Evolutionary conservation across 495 filamentous ascomycete species (phyloP).

Genomic region (Cercophora scortea): DNA sequence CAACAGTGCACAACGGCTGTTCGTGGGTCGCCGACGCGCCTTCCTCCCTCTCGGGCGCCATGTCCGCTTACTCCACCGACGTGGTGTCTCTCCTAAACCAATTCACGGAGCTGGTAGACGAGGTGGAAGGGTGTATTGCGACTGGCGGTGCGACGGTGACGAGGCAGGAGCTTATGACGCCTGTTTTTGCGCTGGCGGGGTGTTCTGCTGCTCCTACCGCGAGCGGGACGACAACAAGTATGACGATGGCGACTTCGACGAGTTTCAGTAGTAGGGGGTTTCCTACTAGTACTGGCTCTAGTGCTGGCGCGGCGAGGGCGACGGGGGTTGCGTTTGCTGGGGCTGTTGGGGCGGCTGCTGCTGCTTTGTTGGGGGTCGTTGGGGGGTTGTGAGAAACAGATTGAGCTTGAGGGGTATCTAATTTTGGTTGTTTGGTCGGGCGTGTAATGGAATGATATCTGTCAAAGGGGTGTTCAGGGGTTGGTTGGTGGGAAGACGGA

Average conservation of each 20-base stretch:
- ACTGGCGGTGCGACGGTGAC: neutral
- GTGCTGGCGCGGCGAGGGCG: neutral
- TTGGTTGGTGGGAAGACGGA: no score
- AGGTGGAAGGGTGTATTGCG: neutral
- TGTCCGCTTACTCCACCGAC: neutral
- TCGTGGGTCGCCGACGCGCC: conserved; percentile 1
- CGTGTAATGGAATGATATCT: no score
- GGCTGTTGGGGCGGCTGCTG: neutral
- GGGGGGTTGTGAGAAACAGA: neutral
- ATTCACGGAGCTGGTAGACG: neutral
- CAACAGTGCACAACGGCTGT: neutral
- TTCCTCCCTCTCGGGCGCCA: neutral
- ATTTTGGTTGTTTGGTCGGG: no score
- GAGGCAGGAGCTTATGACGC: neutral
- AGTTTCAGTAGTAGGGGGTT: neutral
- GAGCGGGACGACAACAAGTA: neutral
- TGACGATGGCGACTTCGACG: neutral
- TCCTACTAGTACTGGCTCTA: neutral
- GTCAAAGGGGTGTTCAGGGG: no score
- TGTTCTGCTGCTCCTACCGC: neutral
- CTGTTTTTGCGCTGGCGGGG: neutral
- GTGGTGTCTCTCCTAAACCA: neutral
- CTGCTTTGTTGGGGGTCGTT: conserved; percentile 1
- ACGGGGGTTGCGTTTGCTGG: neutral
- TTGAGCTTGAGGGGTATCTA: no score